Evolutionary conservation across 495 filamentous ascomycete genomes (phyloP), one percentile per base, ranked within the genome.

Genomic region (Terfezia claveryi): DNA sequence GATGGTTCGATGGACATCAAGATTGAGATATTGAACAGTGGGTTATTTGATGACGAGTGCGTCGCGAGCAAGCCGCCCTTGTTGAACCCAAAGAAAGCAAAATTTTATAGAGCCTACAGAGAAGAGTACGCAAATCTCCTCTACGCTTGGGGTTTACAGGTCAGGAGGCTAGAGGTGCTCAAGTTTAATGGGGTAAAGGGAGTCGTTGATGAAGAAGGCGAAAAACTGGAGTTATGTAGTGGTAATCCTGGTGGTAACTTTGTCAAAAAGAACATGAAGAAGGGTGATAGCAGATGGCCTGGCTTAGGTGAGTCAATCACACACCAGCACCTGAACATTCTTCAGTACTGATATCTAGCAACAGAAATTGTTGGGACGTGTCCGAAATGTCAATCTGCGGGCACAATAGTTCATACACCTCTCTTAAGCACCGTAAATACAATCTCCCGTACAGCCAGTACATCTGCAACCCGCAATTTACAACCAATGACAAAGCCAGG

Each of bases 71-170:
- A 73, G 38, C 73, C 77, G 3, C 75, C 84, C 1, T 72, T 94
- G 27, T 73, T 94, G 8, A 80, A 93, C 55, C 74, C 73, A 7
- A 73, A 69, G 37, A 76, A 77, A 46, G 67, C 74, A 49, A 62
- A 70, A 37, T 64, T 80, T 6, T 88, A 86, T 60, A 69, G 69
- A 8, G 74, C 76, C 49, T 95, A 92, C 67, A 78, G 88, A 16
- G 74, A 76, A 53, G 73, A 79, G 38, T 95, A 95, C 63, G 85
- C 89, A 10, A 75, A 89, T 57, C 74, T 92, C 59, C 73, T 95
- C 2, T 80, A 77, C 49, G 76, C 82, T 55, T 95, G 89, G 88
- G 75, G 76, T n/a, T 71, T 89, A 8, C 80, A 82, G 0, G 71
- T 84, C 5, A 74, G 80, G 36, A 74, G 82, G 16, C 76, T 85